phyloP scores from a whole-genome alignment of 2,329 filamentous ascomycete genomes.

The Colletotrichum chlorophyti region DNA sequence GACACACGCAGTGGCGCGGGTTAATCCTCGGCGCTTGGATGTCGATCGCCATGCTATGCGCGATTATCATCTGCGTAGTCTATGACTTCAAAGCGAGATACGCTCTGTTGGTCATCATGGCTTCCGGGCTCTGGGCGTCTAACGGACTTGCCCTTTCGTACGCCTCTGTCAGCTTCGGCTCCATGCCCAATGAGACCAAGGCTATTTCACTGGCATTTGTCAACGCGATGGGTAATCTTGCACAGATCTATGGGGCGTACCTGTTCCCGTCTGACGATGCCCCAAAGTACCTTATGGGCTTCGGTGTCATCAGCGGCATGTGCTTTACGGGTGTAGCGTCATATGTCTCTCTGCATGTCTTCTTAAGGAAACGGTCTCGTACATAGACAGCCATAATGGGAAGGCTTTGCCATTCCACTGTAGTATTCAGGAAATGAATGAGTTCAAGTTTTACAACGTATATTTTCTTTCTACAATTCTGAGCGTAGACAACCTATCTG shows the following conservation, averaged over 20 bases:
- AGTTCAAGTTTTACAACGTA: too few relatives aligned
- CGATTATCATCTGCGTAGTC: slow-evolving; percentile 52
- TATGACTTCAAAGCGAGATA: slow-evolving; percentile 60
- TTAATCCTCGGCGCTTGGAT: slow-evolving; percentile 57
- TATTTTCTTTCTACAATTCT: too few relatives aligned
- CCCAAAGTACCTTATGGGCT: slow-evolving; percentile 56
- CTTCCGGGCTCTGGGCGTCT: slow-evolving; percentile 59
- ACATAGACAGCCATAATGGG: too few relatives aligned
- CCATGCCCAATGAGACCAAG: slow-evolving; percentile 55
- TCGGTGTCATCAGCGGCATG: slow-evolving; percentile 31
- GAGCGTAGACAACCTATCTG: too few relatives aligned
- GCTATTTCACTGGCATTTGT: slow-evolving; percentile 54
- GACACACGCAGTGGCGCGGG: slow-evolving; percentile 50
- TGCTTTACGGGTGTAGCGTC: slow-evolving; percentile 27
- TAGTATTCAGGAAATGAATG: too few relatives aligned
- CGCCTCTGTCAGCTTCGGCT: slow-evolving; percentile 56
- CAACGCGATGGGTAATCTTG: slow-evolving; percentile 61
- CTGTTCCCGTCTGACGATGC: slow-evolving; percentile 55
- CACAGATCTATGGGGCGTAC: slow-evolving; percentile 62
- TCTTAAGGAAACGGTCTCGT: too few relatives aligned
- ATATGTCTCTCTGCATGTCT: slow-evolving; percentile 10
- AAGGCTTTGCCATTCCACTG: too few relatives aligned
- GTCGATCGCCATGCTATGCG: slow-evolving; percentile 43
- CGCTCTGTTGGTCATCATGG: slow-evolving; percentile 60
- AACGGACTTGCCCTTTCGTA: slow-evolving; percentile 60